Conservation (phyloP, 768 basidiomycete species). For the Sarcodon aspratus region DNA sequence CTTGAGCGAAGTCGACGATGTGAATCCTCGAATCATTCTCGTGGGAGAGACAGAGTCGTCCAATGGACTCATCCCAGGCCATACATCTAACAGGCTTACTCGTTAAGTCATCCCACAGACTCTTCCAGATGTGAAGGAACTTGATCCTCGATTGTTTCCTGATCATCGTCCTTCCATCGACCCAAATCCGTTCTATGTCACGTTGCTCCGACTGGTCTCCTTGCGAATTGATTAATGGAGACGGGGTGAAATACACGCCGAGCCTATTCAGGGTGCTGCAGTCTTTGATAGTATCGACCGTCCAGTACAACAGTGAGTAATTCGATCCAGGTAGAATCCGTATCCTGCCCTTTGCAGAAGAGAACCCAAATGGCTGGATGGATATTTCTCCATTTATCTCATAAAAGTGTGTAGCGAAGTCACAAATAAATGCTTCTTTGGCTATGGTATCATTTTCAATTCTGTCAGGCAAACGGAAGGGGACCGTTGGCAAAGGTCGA, state of each 20-base stretch:
- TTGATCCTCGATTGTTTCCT: neutral
- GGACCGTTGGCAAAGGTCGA: neutral
- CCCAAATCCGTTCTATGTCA: neutral
- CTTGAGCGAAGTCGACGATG: constrained; percentile 37
- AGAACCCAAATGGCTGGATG: neutral
- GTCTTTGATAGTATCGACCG: neutral
- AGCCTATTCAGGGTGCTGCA: neutral
- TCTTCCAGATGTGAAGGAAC: constrained; percentile 6
- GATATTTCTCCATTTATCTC: neutral
- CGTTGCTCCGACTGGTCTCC: neutral
- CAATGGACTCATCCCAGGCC: constrained; percentile 57
- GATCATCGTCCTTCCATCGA: neutral
- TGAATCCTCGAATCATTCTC: constrained; percentile 27
- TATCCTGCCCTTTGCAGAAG: neutral
- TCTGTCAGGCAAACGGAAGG: neutral
- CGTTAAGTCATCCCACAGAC: constrained; percentile 4
- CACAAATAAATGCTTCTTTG: neutral
- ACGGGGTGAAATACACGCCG: neutral
- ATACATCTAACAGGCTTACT: constrained; percentile 30
- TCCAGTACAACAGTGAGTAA: neutral
- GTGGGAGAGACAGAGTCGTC: constrained; percentile 42
- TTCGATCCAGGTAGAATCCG: neutral
- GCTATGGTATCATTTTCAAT: neutral
- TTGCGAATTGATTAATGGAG: constrained; percentile 2
- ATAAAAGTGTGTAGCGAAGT: neutral